Evolutionary conservation across 1,139 yeast species (phyloP), one percentile per base, ranked within the genome.

Genomic region (Yamadazyma trypodendri): DNA sequence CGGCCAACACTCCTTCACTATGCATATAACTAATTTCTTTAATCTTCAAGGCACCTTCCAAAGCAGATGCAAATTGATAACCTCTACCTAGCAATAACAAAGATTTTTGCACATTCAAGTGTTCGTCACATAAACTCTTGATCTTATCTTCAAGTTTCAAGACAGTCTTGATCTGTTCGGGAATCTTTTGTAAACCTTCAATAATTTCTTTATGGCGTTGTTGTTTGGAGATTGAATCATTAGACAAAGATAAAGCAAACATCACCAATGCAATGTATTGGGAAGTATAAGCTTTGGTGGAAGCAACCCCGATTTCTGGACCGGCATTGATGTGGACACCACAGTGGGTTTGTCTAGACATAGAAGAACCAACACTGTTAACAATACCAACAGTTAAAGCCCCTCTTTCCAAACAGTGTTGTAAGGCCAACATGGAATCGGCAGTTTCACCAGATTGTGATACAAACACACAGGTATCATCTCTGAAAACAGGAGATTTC

Each of bases 251-350:
- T 43, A 94, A 77, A 1, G 98, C 98, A 71, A 92, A 78, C 97
- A 94, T 88, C 6, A 92, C 97, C 52, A 94, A 75, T 1, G 98
- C 98, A 65, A 94, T 89, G 63, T 83, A 94, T 66, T 94, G 99
- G 18, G 98, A 94, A 13, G 99, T 92, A 69, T 94, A 94, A 20
- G 98, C 98, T 70, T 94, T 94, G 36, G 99, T 94, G n/a, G 97
- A 89, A 10, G 98, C 99, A 53, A 94, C 99, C 63, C 98, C 98
- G 50, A 94, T 92, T 70, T 94, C 99, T 29, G 98, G 98, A 48
- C 99, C 99, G 32, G 98, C 98, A 61, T 94, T 94, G 61, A 94
- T 90, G 63, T 94, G 99, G 39, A 94, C 97, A 78, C 99, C 99
- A 73, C 98, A 94, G 66, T 90, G 96, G 29, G 99, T 94, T 57